Base-by-base conservation (phyloP, 2,329 filamentous ascomycete genomes). In the Coniochaeta sp. region DNA sequence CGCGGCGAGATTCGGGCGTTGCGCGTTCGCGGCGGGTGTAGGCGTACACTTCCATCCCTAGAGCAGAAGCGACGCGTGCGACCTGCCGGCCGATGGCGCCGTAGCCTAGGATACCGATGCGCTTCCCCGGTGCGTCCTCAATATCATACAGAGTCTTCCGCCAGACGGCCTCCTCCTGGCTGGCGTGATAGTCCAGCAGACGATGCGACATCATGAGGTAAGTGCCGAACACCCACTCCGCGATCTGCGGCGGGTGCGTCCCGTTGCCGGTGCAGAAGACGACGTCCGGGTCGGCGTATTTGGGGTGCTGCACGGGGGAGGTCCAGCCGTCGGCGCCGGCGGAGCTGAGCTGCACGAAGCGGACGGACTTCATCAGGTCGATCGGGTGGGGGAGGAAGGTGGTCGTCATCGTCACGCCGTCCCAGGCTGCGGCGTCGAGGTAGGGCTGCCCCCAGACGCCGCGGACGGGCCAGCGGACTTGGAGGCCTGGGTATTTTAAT, bases 21-120 rank as follows among this genome's bases (percentile, higher is more conserved):
- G 70, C 59, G 31, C 80, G 78, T 1, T 82, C 77, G 1, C 73
- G 76, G 1, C 79, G 79, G 0, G 85, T 89, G 66, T 84, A 87
- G 1, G 83, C 86, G 58, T 86, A 73, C 1, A 90, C 77, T 45
- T 81, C 71, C 78, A 86, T 85, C 12, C 85, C 86, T 60, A 86
- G 64, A 3, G 81, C 80, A 18, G 74, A 69, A 3, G 75, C 76
- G 6, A 86, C 72, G 7, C 69, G 65, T 7, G 69, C 73, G 49
- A 60, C 61, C 49, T 75, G 70, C 4, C 73, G 64, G 4, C 72
- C 73, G 45, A 76, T 75, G 45, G 68, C 65, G 31, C 73, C 72
- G 53, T 76, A 76, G 10, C 72, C 72, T 8, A 75, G 61, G 48
- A 75, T 62, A 4, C 68, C 69, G 69, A 72, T 66, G 14, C 68